Evolutionary conservation across 331 rosid species (phyloP).

Genomic region (Spiraea crenata): DNA sequence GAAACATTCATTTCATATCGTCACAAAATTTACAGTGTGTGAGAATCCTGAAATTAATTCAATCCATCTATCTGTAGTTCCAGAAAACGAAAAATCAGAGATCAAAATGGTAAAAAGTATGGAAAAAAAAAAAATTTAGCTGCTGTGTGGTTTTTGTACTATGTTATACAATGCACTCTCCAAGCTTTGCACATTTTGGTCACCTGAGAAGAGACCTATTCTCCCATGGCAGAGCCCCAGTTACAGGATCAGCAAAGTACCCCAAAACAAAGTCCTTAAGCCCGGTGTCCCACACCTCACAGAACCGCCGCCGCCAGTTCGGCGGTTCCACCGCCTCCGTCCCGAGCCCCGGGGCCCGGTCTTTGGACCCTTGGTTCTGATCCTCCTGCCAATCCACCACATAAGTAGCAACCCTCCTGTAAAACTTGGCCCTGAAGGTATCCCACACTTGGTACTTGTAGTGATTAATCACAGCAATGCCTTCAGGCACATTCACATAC

Average conservation of each 20-base stretch:
- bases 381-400: constrained; percentile 95
- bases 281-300: constrained; percentile 94
- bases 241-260: constrained; percentile 58
- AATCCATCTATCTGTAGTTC: constrained; percentile 17
- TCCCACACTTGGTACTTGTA: constrained; percentile 98
- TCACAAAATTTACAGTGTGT: constrained; percentile 36
- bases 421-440: constrained; percentile 71
- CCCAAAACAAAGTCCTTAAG: constrained; percentile 67
- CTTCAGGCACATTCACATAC: constrained; percentile 47
- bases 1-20: constrained; percentile 26
- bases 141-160: constrained; percentile 20
- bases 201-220: constrained; percentile 29
- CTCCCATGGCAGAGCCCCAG: constrained; percentile 86
- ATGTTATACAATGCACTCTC: constrained; percentile 32
- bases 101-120: constrained; percentile 23
- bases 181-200: constrained; percentile 17
- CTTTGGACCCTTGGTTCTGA: constrained; percentile 84
- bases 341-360: constrained; percentile 96
- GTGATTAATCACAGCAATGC: constrained; percentile 64
- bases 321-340: constrained; percentile 84
- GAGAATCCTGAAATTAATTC: constrained; percentile 31
- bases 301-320: constrained; percentile 79
- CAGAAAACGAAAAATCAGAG: constrained; percentile 32
- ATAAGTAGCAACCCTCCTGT: constrained; percentile 92
- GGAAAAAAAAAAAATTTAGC: constrained; percentile 44